These are phyloP conservation scores for Urostyla sp. DNA, from an alignment of 73 alveolate species.

Conservation along the genomic window DNA sequence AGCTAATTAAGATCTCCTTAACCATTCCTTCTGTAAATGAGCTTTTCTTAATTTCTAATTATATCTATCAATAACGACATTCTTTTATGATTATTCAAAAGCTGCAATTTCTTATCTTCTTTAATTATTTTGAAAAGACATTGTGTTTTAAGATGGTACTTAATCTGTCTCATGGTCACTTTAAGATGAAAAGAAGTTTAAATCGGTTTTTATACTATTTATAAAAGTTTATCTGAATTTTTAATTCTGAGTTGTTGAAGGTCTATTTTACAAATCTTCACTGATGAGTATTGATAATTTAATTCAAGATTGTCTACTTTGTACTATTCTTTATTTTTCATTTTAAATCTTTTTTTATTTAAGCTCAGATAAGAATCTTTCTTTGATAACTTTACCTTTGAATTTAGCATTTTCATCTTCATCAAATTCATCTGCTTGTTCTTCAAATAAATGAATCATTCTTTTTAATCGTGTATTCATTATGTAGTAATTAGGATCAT, in stretches of 20 bases:
- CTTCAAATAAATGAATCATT: slow-evolving; percentile 16
- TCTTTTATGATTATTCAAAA: too few species aligned
- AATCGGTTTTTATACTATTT: background rate
- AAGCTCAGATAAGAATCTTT: background rate
- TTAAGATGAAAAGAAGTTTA: background rate
- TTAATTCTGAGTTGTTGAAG: background rate
- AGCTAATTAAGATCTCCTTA: slow-evolving; percentile 6
- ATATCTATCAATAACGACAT: slow-evolving; percentile 27
- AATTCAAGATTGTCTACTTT: background rate
- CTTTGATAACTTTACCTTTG: slow-evolving; percentile 26
- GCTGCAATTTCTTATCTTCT: too few species aligned
- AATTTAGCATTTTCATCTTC: slow-evolving; percentile 28
- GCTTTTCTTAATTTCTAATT: slow-evolving; percentile 33
- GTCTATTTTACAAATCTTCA: background rate
- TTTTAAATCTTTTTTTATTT: background rate
- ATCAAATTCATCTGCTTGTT: slow-evolving; percentile 26
- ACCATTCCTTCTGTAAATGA: slow-evolving; percentile 16
- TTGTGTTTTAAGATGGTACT: too few species aligned
- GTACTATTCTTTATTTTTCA: background rate
- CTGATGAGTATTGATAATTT: background rate
- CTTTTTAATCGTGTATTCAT: slow-evolving; percentile 6
- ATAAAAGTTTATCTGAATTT: background rate
- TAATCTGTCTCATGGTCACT: slow-evolving; percentile 13
- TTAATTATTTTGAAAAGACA: too few species aligned
- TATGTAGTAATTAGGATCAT: slow-evolving; percentile 36